phyloP scores from a whole-genome alignment of 371 early-diverging fungal genomes.

The Phascolomyces articulosus region DNA sequence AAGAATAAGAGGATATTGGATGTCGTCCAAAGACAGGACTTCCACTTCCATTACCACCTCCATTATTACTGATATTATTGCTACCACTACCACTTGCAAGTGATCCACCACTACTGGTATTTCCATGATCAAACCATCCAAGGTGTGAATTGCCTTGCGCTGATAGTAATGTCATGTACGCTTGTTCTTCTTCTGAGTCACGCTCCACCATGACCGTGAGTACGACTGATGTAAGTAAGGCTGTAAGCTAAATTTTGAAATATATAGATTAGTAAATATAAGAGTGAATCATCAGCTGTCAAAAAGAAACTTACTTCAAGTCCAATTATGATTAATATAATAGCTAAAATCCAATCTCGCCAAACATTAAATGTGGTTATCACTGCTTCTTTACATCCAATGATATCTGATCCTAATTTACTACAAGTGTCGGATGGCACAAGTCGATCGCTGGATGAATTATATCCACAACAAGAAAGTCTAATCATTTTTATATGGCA shows the following conservation, averaged over 20 bases:
- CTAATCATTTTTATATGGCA: background rate
- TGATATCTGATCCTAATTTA: background rate
- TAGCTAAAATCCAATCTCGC: slow-evolving; percentile 10
- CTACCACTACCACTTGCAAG: background rate
- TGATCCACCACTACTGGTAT: background rate
- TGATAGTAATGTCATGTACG: slow-evolving; percentile 15
- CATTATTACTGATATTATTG: background rate
- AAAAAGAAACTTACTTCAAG: slow-evolving; percentile 9
- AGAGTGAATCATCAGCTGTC: no score
- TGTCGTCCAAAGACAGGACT: slow-evolving; percentile 17
- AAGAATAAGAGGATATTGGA: background rate
- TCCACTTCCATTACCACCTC: background rate
- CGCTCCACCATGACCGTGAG: slow-evolving; percentile 16
- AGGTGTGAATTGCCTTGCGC: slow-evolving; percentile 11
- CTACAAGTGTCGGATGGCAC: slow-evolving; percentile 2
- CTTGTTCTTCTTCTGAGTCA: slow-evolving; percentile 16
- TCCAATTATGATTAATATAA: background rate
- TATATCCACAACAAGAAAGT: slow-evolving; percentile 15
- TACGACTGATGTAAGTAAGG: slow-evolving; percentile 12
- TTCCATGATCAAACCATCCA: slow-evolving; percentile 13
- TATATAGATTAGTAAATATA: no score
- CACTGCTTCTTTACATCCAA: slow-evolving; percentile 9
- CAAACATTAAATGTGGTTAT: background rate
- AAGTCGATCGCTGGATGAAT: slow-evolving; percentile 7
- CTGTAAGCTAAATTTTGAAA: slow-evolving; percentile 11